phyloP scores from a whole-genome alignment of 352 stramenopile genomes.

The Phytophthora pistaciae region DNA sequence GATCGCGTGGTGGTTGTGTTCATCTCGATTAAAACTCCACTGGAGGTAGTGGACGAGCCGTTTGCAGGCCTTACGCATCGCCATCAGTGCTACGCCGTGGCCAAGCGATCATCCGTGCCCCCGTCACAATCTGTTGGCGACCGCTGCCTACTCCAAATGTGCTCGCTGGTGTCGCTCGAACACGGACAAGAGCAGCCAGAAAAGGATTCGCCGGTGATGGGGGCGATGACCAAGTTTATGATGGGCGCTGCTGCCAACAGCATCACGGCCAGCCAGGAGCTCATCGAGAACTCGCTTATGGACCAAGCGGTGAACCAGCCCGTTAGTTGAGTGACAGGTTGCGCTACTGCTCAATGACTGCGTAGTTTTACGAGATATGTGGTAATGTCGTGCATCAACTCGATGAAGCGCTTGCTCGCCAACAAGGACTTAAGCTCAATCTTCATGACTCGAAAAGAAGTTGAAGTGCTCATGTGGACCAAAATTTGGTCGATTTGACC shows the following conservation, averaged over 20 bases:
- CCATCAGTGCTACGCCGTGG: constrained; percentile 45
- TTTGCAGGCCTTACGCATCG: constrained; percentile 42
- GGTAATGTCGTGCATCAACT: too few relatives aligned
- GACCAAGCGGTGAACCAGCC: constrained; percentile 34
- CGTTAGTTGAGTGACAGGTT: constrained; percentile 6
- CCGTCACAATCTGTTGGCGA: constrained; percentile 31
- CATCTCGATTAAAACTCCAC: constrained; percentile 40
- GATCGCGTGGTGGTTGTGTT: constrained; percentile 45
- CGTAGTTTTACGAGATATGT: not conserved
- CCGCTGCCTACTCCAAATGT: constrained; percentile 61
- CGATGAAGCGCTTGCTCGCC: too few relatives aligned
- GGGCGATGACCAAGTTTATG: constrained; percentile 51
- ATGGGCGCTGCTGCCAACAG: constrained; percentile 43
- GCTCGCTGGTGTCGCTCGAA: constrained; percentile 43
- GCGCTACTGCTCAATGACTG: not conserved
- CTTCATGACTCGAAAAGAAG: too few relatives aligned
- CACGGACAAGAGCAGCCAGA: constrained; percentile 36
- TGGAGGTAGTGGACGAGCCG: constrained; percentile 39
- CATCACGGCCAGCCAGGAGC: constrained; percentile 43
- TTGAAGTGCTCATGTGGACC: too few relatives aligned
- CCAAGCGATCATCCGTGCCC: constrained; percentile 31
- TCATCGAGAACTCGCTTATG: constrained; percentile 49
- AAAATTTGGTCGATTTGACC: not conserved
- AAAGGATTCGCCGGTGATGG: constrained; percentile 40
- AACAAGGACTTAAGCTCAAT: too few relatives aligned